phyloP scores from a whole-genome alignment of 768 basidiomycete genomes.

The Hydnum rufescens region DNA sequence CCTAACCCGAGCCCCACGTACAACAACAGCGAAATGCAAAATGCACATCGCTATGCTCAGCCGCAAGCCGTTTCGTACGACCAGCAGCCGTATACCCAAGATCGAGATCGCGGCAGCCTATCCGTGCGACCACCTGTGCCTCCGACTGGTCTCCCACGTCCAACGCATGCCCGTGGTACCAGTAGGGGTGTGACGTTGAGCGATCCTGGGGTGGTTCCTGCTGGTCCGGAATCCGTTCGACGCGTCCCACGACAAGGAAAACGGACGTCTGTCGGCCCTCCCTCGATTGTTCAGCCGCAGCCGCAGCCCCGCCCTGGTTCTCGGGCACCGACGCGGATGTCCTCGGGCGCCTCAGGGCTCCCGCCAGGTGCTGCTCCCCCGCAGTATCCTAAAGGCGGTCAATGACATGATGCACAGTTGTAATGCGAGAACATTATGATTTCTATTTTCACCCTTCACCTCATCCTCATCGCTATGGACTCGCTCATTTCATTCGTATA shows the following conservation, averaged over 20 bases:
- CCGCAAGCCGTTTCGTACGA: constrained; percentile 18
- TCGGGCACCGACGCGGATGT: neutral
- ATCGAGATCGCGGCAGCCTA: constrained; percentile 39
- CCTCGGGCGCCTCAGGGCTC: neutral
- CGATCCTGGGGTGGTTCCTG: constrained; percentile 8
- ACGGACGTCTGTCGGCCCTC: neutral
- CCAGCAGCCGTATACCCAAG: constrained; percentile 22
- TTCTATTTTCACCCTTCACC: no score
- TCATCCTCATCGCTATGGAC: no score
- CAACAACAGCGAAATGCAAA: neutral
- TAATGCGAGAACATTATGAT: no score
- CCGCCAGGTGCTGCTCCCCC: constrained; percentile 9
- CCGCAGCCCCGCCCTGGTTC: neutral
- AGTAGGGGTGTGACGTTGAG: constrained; percentile 4
- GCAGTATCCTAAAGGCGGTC: neutral
- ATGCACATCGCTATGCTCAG: neutral
- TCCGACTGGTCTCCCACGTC: neutral
- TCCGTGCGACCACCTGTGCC: constrained; percentile 26
- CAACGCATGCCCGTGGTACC: constrained; percentile 11
- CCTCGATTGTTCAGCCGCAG: neutral
- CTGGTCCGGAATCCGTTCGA: constrained; percentile 17
- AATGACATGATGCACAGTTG: neutral
- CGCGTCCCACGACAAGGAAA: neutral
- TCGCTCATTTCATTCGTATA: no score
- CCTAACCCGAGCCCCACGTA: neutral